Evolutionary conservation across 345 rosid species (phyloP), one percentile per base, ranked within the genome.

Genomic region (Punica granatum): DNA sequence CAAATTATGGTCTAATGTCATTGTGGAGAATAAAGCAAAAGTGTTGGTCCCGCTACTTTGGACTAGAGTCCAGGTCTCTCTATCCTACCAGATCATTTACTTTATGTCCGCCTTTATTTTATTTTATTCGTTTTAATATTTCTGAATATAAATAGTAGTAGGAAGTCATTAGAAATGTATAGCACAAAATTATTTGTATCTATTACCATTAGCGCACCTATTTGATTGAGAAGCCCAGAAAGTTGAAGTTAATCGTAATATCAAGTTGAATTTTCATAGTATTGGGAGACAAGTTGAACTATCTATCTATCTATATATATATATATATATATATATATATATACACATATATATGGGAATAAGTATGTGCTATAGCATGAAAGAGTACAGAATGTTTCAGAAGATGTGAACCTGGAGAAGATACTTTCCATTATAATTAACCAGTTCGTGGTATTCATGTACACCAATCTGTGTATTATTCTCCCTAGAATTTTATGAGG

Each of bases 11-110:
- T 90, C 99, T 64, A 89, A 89, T 88, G 90, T 94, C 66, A 81
- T 83, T 70, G 95, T 94, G 74, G 95, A 91, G 80, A 91, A 94
- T 74, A 77, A 84, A 74, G 97, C 99, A 51, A 90, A 86, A 83
- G 97, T 88, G 74, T 78, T 91, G 84, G 96, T 94, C 74, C 99
- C 96, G 30, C 80, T 94, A 65, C 90, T 86, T 65, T 94, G 99
- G 99, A 86, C 85, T 67, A 89, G 99, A 80, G 90, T 94, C 85
- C 99, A 94, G 96, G 99, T 73, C 62, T 72, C 63, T 32, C 30
- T 56, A 9, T 26, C 11, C 34, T 28, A 26, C 28, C 10, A 12
- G 61, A 26, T 13, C 7, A 26, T 15, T 26, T 13, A 14, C 13
- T n/a, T 33, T 21, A 35, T 13, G 42, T 39, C 35, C 30, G 13